Evolutionary conservation across 1,284 basidiomycete species (phyloP).

Genomic region (Tylopilus orsonianus): DNA sequence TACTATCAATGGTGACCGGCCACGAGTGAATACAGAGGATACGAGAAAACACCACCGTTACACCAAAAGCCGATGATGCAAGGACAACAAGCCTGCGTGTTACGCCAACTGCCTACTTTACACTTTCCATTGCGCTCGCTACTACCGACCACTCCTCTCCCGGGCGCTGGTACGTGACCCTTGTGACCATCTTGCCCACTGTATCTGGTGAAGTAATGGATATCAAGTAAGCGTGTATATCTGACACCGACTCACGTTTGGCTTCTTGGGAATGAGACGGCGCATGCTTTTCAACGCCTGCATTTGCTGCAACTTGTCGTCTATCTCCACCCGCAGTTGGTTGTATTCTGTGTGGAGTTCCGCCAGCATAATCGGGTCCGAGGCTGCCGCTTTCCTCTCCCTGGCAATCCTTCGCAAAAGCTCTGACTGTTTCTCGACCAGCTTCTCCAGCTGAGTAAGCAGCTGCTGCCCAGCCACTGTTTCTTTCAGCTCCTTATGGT

Average conservation of each 20-base stretch:
- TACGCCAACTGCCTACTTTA: no score
- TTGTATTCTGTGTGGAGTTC: background rate
- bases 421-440: background rate
- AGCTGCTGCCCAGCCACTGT: slow-evolving; percentile 8
- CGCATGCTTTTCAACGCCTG: background rate
- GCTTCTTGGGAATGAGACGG: background rate
- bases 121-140: no score
- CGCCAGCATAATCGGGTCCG: background rate
- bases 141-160: no score
- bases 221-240: no score
- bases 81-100: no score
- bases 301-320: background rate
- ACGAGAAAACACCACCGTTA: no score
- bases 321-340: background rate
- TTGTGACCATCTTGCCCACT: no score
- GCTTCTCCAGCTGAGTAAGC: slow-evolving; percentile 3
- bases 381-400: slow-evolving; percentile 1
- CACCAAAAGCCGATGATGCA: no score
- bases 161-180: no score
- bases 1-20: no score
- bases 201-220: no score
- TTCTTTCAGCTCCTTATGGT: slow-evolving; percentile 1
- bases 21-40: no score
- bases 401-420: background rate
- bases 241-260: background rate